Percentiles rank a stretch among this genome's conserved stretches.
These are phyloP conservation scores for Rhodotorula taiwanensis DNA, from an alignment of 768 basidiomycete genomes.

Conservation along the genomic window DNA sequence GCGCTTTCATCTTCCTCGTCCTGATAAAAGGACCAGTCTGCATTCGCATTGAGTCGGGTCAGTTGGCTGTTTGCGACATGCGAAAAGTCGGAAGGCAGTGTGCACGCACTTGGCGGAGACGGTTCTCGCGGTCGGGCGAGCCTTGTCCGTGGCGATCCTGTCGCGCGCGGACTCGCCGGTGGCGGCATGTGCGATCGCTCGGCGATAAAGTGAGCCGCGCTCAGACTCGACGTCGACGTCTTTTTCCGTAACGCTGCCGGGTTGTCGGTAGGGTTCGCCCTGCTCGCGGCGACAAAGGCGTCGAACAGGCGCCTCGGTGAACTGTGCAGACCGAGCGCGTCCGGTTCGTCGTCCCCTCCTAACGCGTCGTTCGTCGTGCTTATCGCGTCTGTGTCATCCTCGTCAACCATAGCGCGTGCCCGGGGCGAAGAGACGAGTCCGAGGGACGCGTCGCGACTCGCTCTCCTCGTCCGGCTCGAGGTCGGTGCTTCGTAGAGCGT, in stretches of 20 bases:
- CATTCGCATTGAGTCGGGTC: too few species aligned
- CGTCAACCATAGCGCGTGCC: constrained; percentile 1
- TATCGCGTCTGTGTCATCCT: constrained; percentile 3
- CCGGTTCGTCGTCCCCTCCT: too few species aligned
- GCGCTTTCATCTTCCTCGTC: constrained; percentile 10
- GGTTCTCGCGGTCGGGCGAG: too few species aligned
- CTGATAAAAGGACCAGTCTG: constrained; percentile 25
- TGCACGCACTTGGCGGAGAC: too few species aligned
- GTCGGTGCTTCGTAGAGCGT: constrained; percentile 14
- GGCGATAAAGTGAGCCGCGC: too few species aligned
- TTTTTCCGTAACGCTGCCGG: neutral
- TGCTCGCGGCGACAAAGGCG: neutral
- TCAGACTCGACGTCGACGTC: neutral
- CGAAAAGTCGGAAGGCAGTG: too few species aligned
- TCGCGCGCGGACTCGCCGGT: neutral
- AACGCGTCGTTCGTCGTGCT: too few species aligned
- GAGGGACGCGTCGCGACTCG: neutral
- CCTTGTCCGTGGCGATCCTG: too few species aligned
- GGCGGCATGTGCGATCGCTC: neutral
- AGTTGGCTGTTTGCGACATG: too few species aligned
- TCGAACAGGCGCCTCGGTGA: constrained; percentile 22
- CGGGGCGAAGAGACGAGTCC: neutral
- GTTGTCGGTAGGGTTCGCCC: neutral
- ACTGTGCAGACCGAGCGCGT: too few species aligned
- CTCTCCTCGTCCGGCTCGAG: too few species aligned